A percentile compares a stretch with the other conserved stretches of the same genome.
These are phyloP conservation scores for Russula earlei DNA, from an alignment of 768 basidiomycete species.

Conservation along the genomic window DNA sequence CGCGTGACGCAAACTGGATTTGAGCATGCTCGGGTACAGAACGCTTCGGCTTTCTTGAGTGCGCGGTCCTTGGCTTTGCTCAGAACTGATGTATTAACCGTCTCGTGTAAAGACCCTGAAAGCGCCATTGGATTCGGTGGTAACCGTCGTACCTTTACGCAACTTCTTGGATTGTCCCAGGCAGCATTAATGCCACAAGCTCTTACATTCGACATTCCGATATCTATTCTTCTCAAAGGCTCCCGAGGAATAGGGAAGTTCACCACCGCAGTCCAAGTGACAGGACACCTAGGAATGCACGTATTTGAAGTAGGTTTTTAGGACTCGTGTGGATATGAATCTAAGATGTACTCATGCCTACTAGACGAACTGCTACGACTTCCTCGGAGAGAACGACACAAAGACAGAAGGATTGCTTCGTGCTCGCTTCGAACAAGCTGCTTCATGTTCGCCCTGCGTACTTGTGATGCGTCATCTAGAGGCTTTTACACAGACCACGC, in stretches of 20 bases:
- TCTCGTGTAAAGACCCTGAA: not conserved
- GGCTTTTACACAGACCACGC: slow-evolving; percentile 63
- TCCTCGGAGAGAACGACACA: slow-evolving; percentile 66
- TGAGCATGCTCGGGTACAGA: slow-evolving; percentile 55
- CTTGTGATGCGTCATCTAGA: slow-evolving; percentile 74
- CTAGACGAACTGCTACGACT: slow-evolving; percentile 80
- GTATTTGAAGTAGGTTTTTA: slow-evolving; percentile 52
- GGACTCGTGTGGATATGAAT: not conserved
- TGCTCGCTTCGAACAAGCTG: slow-evolving; percentile 68
- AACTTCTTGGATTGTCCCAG: slow-evolving; percentile 47
- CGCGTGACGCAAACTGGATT: slow-evolving; percentile 73
- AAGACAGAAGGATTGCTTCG: slow-evolving; percentile 68
- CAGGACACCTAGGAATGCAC: slow-evolving; percentile 63
- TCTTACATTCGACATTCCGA: slow-evolving; percentile 48
- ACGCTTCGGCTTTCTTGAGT: slow-evolving; percentile 38
- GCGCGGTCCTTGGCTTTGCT: slow-evolving; percentile 30
- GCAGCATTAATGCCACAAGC: slow-evolving; percentile 51
- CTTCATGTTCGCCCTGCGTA: slow-evolving; percentile 74
- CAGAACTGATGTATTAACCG: not conserved
- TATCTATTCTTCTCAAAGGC: slow-evolving; percentile 73
- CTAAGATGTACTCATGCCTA: not conserved
- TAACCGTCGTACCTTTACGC: slow-evolving; percentile 32
- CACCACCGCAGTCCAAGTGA: slow-evolving; percentile 46
- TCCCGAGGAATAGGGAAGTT: slow-evolving; percentile 76
- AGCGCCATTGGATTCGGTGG: not conserved